Evolutionary conservation across 1,284 basidiomycete species (phyloP).

Genomic region (Mycosarcoma maydis): DNA sequence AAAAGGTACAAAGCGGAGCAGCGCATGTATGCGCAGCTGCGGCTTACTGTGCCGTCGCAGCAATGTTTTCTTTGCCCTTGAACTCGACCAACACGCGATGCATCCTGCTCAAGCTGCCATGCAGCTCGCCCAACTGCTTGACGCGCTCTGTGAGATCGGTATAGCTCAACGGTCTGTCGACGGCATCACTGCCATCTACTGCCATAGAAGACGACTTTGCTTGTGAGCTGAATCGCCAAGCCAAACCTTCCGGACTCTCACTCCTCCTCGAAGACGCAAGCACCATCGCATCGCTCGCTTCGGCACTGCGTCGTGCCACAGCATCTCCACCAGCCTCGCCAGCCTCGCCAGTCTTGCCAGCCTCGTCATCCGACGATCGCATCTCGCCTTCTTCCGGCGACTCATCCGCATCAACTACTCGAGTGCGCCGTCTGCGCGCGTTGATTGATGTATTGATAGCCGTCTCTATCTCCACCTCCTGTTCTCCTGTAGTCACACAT

Average conservation of each 20-base stretch:
- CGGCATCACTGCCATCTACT: not conserved
- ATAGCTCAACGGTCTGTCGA: constrained; percentile 29
- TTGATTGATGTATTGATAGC: constrained; percentile 23
- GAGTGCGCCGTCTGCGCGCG: constrained; percentile 8
- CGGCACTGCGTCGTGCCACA: not conserved
- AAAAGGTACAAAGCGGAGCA: too few relatives aligned
- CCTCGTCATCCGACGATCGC: constrained; percentile 33
- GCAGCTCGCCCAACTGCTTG: constrained; percentile 23
- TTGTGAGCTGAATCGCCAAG: constrained; percentile 14
- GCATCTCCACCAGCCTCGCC: not conserved
- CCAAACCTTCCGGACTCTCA: constrained; percentile 29
- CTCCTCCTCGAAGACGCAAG: constrained; percentile 24
- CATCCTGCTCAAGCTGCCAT: constrained; percentile 44
- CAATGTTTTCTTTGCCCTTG: constrained; percentile 14
- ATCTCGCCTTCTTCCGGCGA: constrained; percentile 49
- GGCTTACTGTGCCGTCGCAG: too few relatives aligned
- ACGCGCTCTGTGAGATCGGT: constrained; percentile 26
- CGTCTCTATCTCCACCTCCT: constrained; percentile 21
- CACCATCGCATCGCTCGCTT: constrained; percentile 1
- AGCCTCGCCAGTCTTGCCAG: not conserved
- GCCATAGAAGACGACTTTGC: too few relatives aligned
- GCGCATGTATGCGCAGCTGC: too few relatives aligned
- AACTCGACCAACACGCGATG: constrained; percentile 40
- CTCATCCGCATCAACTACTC: constrained; percentile 18
- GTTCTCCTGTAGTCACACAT: too few relatives aligned